Base-by-base conservation (phyloP, 2,329 filamentous ascomycete genomes). In the Colletotrichum tofieldiae region DNA sequence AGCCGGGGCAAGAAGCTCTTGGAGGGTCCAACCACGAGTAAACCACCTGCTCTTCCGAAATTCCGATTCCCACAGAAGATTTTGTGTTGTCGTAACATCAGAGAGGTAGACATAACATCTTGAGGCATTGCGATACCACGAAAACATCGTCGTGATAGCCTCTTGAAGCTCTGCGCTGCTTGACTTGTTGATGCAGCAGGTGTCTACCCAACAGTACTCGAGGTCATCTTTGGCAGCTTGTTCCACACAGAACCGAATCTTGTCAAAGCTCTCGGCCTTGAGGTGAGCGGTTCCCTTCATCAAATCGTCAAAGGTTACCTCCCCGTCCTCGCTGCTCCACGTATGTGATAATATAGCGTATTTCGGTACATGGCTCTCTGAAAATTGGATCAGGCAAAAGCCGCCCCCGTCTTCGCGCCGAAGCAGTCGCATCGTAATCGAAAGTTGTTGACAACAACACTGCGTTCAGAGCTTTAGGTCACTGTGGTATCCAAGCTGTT, bases 141-240 rank as follows among this genome's bases (percentile, higher is more conserved):
- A 74, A 62, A 78, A 80, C 79, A 80, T 80, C 63, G 77, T 79
- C 47, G 69, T 73, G 39, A 73, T 70, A 5, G 71, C 60, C 55
- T 69, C 66, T 20, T 39, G 54, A 7, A 73, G 77, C 61, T 80
- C 79, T 5, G 79, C 76, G 16, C 76, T 79, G 54, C 76, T 79
- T 8, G 69, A 73, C 61, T 79, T 80, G 60, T 80, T 78, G 23
- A 80, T 80, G 58, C 79, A 80, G 54, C 78, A 80, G 0, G 78
- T 80, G 35, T 80, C 79, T 41, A 80, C 73, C 79, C 79, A 80
- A 16, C 79, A 39, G 29, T 78, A 79, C 0, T 37, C 12, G 14
- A 55, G 23, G 18, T 1, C 11, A 37, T 55, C 52, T 26, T 23
- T 14, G 23, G 26, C 32, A 14, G 52, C 52, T 55, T 55, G 52